phyloP scores from a whole-genome alignment of 768 basidiomycete species.

The Pleurotus cornucopiae region DNA sequence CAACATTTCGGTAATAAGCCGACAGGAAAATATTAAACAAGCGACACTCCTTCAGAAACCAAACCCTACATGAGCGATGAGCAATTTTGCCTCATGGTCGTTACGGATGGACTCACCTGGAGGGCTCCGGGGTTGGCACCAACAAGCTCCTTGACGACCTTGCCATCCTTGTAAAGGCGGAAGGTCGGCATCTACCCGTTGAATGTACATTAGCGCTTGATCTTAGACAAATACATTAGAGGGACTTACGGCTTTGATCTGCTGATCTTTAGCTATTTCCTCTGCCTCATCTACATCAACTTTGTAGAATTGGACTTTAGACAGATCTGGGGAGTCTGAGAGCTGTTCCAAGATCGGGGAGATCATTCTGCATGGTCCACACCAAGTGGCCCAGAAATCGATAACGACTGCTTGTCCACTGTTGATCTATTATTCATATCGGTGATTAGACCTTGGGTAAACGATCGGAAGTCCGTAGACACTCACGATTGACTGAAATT shows the following conservation, averaged over 20 bases:
- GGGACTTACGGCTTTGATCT: conserved; percentile 53
- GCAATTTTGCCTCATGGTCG: too few relatives aligned
- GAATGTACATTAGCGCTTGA: background rate
- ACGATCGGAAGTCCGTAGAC: background rate
- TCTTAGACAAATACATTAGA: background rate
- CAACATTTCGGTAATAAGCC: too few relatives aligned
- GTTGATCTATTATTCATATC: conserved; percentile 31
- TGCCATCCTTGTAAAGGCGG: conserved; percentile 31
- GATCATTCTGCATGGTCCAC: conserved; percentile 66
- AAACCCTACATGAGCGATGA: too few relatives aligned
- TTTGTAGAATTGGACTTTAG: conserved; percentile 58
- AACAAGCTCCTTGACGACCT: conserved; percentile 31
- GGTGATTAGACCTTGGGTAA: too few relatives aligned
- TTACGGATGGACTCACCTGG: conserved; percentile 26
- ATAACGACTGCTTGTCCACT: conserved; percentile 47
- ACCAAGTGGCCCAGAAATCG: conserved; percentile 80
- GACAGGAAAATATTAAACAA: too few relatives aligned
- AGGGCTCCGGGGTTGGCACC: conserved; percentile 43
- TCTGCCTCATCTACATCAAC: conserved; percentile 46
- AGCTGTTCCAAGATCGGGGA: conserved; percentile 64
- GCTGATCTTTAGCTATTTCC: conserved; percentile 52
- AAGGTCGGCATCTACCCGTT: conserved; percentile 30
- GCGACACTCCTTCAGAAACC: too few relatives aligned
- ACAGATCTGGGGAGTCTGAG: conserved; percentile 19
- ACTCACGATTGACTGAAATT: conserved; percentile 8